A percentile compares a stretch with the other conserved stretches of the same genome.
Evolutionary conservation across 1,139 yeast genomes (phyloP).

Genomic region (Diutina catenulata): DNA sequence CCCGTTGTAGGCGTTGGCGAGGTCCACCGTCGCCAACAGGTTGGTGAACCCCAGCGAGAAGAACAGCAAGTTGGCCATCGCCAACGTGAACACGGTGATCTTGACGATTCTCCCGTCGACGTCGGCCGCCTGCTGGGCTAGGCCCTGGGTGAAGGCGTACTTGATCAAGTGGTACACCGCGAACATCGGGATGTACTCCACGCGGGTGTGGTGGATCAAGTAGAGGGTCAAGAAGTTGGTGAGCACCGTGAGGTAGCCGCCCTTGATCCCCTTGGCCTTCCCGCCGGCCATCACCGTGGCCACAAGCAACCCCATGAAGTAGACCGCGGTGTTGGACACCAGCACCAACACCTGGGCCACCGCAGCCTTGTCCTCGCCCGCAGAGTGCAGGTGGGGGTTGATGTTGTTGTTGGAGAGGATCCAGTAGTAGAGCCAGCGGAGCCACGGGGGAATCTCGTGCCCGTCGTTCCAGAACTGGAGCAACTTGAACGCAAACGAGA

Average conservation of each 20-base stretch:
- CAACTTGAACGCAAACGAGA: slow-evolving; percentile 46
- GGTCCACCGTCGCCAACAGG: slow-evolving; percentile 80
- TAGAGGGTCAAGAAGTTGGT: slow-evolving; percentile 37
- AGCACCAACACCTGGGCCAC: background rate
- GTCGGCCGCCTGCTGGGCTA: background rate
- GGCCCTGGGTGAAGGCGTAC: slow-evolving; percentile 12
- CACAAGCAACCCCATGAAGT: background rate
- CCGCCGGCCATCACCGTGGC: slow-evolving; percentile 13
- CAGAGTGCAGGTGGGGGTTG: background rate
- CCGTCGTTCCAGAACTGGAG: slow-evolving; percentile 35
- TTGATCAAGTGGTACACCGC: slow-evolving; percentile 35
- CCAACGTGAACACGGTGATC: background rate
- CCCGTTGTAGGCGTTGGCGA: slow-evolving; percentile 90
- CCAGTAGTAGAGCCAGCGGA: slow-evolving; percentile 20
- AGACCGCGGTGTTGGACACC: background rate
- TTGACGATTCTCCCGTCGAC: background rate
- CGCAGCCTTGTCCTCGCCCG: background rate
- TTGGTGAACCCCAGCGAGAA: slow-evolving; percentile 88
- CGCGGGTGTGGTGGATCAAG: slow-evolving; percentile 59
- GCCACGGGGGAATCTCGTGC: slow-evolving; percentile 30
- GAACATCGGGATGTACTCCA: slow-evolving; percentile 61
- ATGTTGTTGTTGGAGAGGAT: slow-evolving; percentile 1
- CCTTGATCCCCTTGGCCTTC: slow-evolving; percentile 14
- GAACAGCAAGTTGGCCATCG: slow-evolving; percentile 44
- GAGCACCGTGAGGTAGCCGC: slow-evolving; percentile 28